These are phyloP conservation scores for Neofusicoccum kwambonambiense DNA, from an alignment of 2,329 filamentous ascomycete species.

Conservation along the genomic window DNA sequence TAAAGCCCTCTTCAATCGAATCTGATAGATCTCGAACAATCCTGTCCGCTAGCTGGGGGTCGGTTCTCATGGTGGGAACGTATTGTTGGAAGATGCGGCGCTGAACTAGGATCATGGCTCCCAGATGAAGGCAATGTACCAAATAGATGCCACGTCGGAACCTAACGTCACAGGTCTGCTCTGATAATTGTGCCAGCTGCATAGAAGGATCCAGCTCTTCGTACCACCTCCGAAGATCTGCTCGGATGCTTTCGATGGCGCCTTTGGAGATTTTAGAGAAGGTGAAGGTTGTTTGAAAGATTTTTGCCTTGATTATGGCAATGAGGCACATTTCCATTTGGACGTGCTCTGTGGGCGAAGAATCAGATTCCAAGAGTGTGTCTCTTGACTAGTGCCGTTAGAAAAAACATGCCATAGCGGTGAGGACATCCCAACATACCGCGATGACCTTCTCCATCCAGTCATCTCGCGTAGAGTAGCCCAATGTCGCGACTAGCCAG, in stretches of 20 bases:
- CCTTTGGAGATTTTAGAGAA: conserved; percentile 3
- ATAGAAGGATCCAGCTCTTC: conserved; percentile 22
- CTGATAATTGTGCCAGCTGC: conserved; percentile 10
- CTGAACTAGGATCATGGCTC: conserved; percentile 24
- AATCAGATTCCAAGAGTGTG: neutral
- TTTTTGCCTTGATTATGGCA: conserved; percentile 24
- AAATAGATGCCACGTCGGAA: conserved; percentile 22
- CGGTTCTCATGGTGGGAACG: neutral
- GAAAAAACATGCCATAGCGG: neutral
- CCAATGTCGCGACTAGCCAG: conserved; percentile 24
- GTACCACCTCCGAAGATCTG: conserved; percentile 20
- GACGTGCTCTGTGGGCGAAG: conserved; percentile 18
- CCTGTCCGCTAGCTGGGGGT: neutral
- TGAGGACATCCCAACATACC: neutral
- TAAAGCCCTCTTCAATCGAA: conserved; percentile 23
- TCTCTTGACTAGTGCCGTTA: neutral
- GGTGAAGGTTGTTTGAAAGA: conserved; percentile 18
- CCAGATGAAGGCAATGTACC: conserved; percentile 26
- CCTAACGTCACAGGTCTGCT: neutral
- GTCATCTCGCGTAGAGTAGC: conserved; percentile 16
- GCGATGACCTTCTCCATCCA: neutral
- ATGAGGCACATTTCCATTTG: conserved; percentile 24
- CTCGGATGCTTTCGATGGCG: conserved; percentile 19
- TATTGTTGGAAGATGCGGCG: conserved; percentile 21
- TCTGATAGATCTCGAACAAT: neutral